Conservation (phyloP, 305 asterid genomes). For the Fraxinus sp. region DNA sequence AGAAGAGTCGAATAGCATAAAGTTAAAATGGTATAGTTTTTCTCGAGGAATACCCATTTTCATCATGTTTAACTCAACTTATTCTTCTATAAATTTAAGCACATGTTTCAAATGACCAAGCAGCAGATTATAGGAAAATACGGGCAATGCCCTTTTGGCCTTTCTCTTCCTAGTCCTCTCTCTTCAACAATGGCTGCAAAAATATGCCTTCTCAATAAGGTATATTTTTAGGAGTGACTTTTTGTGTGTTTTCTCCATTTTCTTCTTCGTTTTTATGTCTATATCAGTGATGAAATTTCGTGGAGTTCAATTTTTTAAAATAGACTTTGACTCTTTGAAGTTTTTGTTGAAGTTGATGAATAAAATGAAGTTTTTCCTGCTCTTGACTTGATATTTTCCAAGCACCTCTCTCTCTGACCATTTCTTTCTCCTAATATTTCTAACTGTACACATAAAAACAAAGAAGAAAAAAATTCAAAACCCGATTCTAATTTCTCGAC, state of each 20-base stretch:
- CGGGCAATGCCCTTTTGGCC: background rate
- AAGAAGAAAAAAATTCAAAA: slow-evolving; percentile 7
- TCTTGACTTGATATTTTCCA: slow-evolving; percentile 20
- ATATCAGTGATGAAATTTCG: background rate
- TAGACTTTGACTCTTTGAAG: background rate
- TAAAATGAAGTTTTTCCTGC: background rate
- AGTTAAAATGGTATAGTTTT: background rate
- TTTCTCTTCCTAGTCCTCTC: background rate
- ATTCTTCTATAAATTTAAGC: background rate
- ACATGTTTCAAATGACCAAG: background rate
- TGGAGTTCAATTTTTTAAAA: background rate
- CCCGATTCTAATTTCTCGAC: background rate
- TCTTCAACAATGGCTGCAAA: slow-evolving; percentile 18
- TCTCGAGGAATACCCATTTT: background rate
- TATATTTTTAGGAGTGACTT: background rate
- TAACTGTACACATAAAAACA: slow-evolving; percentile 6
- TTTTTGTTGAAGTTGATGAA: slow-evolving; percentile 4
- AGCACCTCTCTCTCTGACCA: slow-evolving; percentile 27
- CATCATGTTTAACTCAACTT: background rate
- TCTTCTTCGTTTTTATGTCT: background rate
- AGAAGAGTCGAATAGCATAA: background rate
- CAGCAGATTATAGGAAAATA: background rate
- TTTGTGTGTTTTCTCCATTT: background rate
- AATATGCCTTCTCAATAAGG: slow-evolving; percentile 5
- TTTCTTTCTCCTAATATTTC: slow-evolving; percentile 44